Evolutionary conservation across 169 alveolate species (phyloP).

Genomic region (Eimeria praecox): DNA sequence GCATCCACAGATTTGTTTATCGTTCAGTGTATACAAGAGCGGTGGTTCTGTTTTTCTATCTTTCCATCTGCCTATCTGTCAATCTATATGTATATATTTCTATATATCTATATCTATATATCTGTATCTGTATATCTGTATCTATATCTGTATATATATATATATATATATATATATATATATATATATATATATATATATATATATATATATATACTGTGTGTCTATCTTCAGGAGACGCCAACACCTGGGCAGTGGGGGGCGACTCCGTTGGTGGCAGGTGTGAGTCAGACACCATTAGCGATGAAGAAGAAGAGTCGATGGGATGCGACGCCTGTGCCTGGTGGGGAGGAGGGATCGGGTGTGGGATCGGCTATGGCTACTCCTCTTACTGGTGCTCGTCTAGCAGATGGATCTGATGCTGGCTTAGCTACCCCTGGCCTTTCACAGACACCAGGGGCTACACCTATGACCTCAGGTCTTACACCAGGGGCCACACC

Average conservation of each 20-base stretch:
- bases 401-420: slow-evolving; percentile 79
- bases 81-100: not conserved
- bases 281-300: slow-evolving; percentile 71
- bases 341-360: slow-evolving; percentile 74
- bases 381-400: slow-evolving; percentile 64
- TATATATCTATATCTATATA: not conserved
- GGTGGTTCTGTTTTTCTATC: no score
- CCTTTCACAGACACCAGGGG: slow-evolving; percentile 67
- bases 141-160: no score
- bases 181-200: no score
- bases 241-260: slow-evolving; percentile 86
- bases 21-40: no score
- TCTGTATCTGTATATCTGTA: not conserved
- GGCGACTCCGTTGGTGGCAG: slow-evolving; percentile 82
- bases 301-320: slow-evolving; percentile 75
- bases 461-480: slow-evolving; percentile 84
- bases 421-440: slow-evolving; percentile 75
- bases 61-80: not conserved
- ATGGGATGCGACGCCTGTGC: slow-evolving; percentile 85
- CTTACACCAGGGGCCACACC: slow-evolving; percentile 90
- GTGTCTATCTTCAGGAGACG: slow-evolving; percentile 75
- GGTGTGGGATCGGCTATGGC: slow-evolving; percentile 72
- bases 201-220: not conserved
- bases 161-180: no score
- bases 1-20: not conserved